Base-by-base conservation (phyloP, 2,329 filamentous ascomycete species). In the Sporothrix sp. region DNA sequence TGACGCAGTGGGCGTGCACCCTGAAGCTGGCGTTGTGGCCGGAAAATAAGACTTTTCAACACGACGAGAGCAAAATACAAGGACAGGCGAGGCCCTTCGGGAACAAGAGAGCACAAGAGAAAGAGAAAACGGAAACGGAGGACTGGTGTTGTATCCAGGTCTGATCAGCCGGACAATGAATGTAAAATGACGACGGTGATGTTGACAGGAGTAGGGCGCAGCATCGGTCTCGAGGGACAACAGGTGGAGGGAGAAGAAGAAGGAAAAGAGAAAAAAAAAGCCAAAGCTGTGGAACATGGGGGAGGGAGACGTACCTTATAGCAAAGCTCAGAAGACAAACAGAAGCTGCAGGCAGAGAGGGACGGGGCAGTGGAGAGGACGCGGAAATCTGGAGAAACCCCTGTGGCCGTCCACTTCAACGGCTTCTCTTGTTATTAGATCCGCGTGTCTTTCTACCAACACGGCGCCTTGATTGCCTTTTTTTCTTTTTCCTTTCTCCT, bases 91-190 rank as follows among this genome's bases (percentile, higher is more conserved):
- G 21, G 37, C 11, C 16, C 20, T 25, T 39, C 33, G 33, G 14
- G 38, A 25, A 40, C 13, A 4, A 25, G 4, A 27, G 23, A 40
- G 38, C 25, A 7, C 21, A 9, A 18, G 39, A 43, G n/a, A 18
- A 20, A 23, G 14, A 37, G n/a, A 18, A 28, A 16, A 28, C 8
- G 33, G 3, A 33, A 16, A 35, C 16, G 35, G 21, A 18, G 25
- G 8, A 25, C 18, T 14, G 30, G 43, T 13, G 45, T 38, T 28
- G 45, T 48, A 48, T 48, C 45, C 45, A n/a, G 45, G 35, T 38
- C 45, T 36, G 46, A 13, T 27, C 25, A 40, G 46, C 46, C 46
- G 46, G 45, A 27, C 40, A 48, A 40, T 14, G n/a, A 18, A 8
- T 36, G 33, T 36, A 10, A 16, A n/a, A 36, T 3, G 16, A n/a